A percentile compares a stretch with the other conserved stretches of the same genome.
These are phyloP conservation scores for Eucalyptus sp. DNA, from an alignment of 345 rosid genomes.

Conservation along the genomic window DNA sequence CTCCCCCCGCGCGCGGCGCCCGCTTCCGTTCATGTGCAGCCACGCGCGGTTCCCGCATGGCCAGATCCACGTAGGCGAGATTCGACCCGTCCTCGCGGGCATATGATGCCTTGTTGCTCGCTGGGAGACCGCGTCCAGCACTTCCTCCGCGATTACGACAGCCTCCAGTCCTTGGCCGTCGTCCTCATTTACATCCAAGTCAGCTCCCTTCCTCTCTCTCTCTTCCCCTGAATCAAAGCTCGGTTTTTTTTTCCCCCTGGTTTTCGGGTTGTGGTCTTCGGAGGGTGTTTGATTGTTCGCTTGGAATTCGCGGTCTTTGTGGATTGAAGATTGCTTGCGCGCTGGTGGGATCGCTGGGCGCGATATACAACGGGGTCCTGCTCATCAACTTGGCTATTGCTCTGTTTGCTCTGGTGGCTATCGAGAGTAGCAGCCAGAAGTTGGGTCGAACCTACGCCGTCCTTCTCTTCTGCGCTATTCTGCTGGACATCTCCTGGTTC, in stretches of 20 bases:
- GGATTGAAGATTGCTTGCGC: conserved; percentile 62
- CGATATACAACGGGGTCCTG: conserved; percentile 75
- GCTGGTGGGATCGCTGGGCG: conserved; percentile 73
- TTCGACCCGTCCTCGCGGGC: background rate
- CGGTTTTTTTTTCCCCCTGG: background rate
- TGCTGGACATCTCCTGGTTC: conserved; percentile 69
- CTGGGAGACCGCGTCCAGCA: conserved; percentile 43
- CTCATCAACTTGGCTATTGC: conserved; percentile 61
- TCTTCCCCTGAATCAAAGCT: background rate
- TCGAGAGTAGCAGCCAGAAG: conserved; percentile 77
- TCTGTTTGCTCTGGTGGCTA: conserved; percentile 77
- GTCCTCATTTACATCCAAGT: conserved; percentile 80
- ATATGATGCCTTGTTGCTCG: conserved; percentile 1
- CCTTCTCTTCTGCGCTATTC: conserved; percentile 54
- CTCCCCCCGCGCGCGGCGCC: background rate
- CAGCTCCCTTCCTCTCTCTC: background rate
- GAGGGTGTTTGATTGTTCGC: background rate
- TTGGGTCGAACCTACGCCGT: conserved; percentile 72
- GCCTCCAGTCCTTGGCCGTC: conserved; percentile 62
- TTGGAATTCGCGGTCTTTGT: background rate
- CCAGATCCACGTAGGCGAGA: background rate
- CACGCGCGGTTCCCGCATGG: background rate
- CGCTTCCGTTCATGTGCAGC: background rate
- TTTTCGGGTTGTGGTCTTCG: background rate
- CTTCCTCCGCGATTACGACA: conserved; percentile 60